phyloP scores from a whole-genome alignment of 305 asterid species.

The Rubia peregrina region DNA sequence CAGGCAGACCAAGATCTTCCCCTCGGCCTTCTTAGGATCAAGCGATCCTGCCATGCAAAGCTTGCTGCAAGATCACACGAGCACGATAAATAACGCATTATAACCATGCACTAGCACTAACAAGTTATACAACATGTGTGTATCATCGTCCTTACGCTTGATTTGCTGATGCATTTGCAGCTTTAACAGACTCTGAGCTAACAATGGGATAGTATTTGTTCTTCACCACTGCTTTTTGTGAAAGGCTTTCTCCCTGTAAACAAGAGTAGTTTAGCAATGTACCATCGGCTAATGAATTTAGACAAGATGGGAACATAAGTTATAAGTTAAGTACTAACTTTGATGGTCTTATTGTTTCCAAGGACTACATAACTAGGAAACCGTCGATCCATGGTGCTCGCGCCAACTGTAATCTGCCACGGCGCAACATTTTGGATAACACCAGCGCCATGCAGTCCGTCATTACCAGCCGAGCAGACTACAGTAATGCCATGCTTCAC shows the following conservation, averaged over 20 bases:
- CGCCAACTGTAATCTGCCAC: constrained; percentile 83
- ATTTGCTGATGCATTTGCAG: constrained; percentile 36
- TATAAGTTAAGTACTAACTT: constrained; percentile 20
- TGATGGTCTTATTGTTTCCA: constrained; percentile 39
- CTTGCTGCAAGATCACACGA: constrained; percentile 28
- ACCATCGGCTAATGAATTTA: background rate
- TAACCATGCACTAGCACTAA: background rate
- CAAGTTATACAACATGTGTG: background rate
- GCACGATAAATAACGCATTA: background rate
- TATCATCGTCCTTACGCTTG: constrained; percentile 50
- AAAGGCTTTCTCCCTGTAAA: constrained; percentile 70
- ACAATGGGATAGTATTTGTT: constrained; percentile 41
- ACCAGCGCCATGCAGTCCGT: constrained; percentile 49
- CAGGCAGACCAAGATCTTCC: constrained; percentile 71
- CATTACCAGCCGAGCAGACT: constrained; percentile 82
- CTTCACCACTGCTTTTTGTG: constrained; percentile 39
- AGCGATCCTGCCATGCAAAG: constrained; percentile 59
- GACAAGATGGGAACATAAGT: too few relatives aligned
- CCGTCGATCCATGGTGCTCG: constrained; percentile 76
- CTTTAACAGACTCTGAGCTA: constrained; percentile 43
- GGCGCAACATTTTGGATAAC: constrained; percentile 66
- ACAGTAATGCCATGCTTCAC: constrained; percentile 64
- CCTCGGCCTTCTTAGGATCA: constrained; percentile 60
- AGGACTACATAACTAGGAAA: constrained; percentile 49
- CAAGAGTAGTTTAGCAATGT: background rate